These are phyloP conservation scores for Rutstroemia sp. DNA, from an alignment of 2,329 filamentous ascomycete genomes.

Conservation along the genomic window DNA sequence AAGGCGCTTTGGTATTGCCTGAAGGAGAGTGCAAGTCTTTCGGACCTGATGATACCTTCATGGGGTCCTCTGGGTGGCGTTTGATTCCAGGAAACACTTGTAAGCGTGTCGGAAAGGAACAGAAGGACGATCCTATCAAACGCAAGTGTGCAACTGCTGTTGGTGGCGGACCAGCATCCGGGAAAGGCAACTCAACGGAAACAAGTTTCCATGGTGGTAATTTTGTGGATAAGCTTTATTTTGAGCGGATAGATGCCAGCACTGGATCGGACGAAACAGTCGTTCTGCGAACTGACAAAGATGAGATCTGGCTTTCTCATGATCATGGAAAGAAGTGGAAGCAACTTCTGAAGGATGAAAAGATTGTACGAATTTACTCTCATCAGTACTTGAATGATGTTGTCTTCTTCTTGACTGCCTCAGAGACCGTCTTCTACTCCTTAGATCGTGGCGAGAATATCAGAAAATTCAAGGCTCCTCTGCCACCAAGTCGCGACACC, in stretches of 20 bases:
- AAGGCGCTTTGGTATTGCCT: conserved; percentile 53
- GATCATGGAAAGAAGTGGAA: conserved; percentile 89
- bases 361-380: conserved; percentile 64
- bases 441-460: conserved; percentile 70
- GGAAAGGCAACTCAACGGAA: conserved; percentile 56
- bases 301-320: conserved; percentile 61
- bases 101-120: conserved; percentile 48
- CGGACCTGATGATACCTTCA: conserved; percentile 55
- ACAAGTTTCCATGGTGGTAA: conserved; percentile 54
- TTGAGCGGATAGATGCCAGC: conserved; percentile 66
- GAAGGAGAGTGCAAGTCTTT: conserved; percentile 61
- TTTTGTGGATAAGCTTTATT: conserved; percentile 57
- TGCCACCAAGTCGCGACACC: conserved; percentile 36
- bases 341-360: conserved; percentile 59
- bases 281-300: conserved; percentile 40
- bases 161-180: conserved; percentile 46
- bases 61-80: conserved; percentile 83
- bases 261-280: conserved; percentile 64
- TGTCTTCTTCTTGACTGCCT: conserved; percentile 75
- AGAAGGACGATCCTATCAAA: conserved; percentile 68
- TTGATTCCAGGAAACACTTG: conserved; percentile 81
- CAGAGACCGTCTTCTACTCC: conserved; percentile 67
- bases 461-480: conserved; percentile 64
- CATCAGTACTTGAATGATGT: conserved; percentile 77
- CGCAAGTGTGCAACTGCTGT: conserved; percentile 64